phyloP scores from a whole-genome alignment of 805 yeast species.

The Saccharomyces jurei region DNA sequence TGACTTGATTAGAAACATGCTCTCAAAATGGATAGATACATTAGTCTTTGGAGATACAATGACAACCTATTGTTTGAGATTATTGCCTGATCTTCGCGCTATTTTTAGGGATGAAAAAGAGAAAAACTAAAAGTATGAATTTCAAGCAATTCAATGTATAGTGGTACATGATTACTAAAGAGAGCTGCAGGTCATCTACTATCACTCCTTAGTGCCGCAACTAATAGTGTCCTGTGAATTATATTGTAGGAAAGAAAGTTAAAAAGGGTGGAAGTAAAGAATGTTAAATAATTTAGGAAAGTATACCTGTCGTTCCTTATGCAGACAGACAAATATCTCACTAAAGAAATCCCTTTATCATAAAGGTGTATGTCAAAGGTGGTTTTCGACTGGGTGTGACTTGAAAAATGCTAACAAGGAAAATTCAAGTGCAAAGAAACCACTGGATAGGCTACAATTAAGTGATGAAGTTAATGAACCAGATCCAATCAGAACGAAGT shows the following conservation, averaged over 20 bases:
- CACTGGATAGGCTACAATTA: conserved; percentile 69
- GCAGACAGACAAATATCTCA: background rate
- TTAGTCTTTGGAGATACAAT: background rate
- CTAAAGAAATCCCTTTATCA: background rate
- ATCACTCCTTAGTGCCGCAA: background rate
- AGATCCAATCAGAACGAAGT: background rate
- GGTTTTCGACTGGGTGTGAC: background rate
- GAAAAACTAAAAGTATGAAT: background rate
- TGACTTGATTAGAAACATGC: background rate
- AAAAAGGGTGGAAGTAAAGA: background rate
- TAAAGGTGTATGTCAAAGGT: background rate
- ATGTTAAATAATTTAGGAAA: background rate
- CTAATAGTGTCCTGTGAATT: background rate
- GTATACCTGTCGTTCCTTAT: background rate
- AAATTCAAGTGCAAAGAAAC: conserved; percentile 35
- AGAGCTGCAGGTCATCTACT: background rate
- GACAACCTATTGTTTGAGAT: background rate
- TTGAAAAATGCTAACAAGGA: background rate
- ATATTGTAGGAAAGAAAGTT: background rate
- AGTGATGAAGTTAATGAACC: conserved; percentile 38
- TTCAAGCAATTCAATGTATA: background rate
- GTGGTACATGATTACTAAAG: background rate
- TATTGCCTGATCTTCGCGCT: background rate
- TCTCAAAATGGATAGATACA: background rate
- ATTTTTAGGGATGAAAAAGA: background rate